Evolutionary conservation across 2,329 filamentous ascomycete genomes (phyloP), one percentile per base, ranked within the genome.

Genomic region (Fusarium nematophilum): DNA sequence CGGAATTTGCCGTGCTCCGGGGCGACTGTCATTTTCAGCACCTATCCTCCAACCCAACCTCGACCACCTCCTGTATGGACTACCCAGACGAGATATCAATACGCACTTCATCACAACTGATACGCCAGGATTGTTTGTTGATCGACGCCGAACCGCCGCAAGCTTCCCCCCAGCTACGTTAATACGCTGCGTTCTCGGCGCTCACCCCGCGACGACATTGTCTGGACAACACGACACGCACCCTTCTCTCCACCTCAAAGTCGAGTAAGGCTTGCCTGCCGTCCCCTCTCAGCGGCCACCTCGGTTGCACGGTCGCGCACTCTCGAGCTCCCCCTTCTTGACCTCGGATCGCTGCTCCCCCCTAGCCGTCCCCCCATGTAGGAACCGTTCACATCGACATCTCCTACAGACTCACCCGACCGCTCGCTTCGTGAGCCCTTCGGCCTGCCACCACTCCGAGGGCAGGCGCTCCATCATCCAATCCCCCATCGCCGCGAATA

Each of bases 381-480:
- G 75, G 62, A 70, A 65, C 53, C 55, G 62, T 64, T 58, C 60
- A 61, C 64, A 59, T 54, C 52, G 21, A 21, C 21, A 21, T 21
- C 64, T 66, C 62, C 58, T 59, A 67, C 70, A 71, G 42, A 52
- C 62, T 68, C 66, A 62, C 55, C 54, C 62, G 57, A 60, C 62
- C 64, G 53, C 68, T 65, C 67, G 48, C 57, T 64, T 57, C 53
- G 62, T 69, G 69, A 75, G 71, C 72, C 65, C 51, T 53, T 64
- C 67, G 67, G 67, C 70, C 73, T 74, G 68, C 73, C 73, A 68
- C 68, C 53, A 67, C 65, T 67, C 65, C 68, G 65, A 70, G 67
- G 73, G 73, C 74, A 76, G 75, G 74, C 72, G 69, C 69, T 72
- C 65, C 61, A 67, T 60, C 57, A 68, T 65, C 65, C 37, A 63